Evolutionary conservation across 2,329 filamentous ascomycete species (phyloP).

Genomic region (Pyricularia grisea): DNA sequence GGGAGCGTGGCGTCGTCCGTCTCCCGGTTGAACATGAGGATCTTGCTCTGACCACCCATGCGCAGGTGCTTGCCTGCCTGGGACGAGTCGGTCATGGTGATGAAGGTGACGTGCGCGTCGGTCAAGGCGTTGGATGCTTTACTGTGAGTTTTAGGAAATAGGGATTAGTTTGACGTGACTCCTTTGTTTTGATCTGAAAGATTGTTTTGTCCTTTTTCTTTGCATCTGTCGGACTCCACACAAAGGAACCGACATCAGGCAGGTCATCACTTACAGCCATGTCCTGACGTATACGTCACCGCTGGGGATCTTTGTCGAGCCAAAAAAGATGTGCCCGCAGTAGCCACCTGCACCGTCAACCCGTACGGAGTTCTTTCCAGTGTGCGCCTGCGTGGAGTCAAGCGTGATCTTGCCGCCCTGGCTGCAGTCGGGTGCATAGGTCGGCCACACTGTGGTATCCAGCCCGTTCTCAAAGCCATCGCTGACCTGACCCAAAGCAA

Average conservation of each 20-base stretch:
- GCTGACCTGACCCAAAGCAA: constrained; percentile 40
- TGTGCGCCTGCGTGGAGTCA: constrained; percentile 46
- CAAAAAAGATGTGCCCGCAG: constrained; percentile 52
- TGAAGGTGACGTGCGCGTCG: constrained; percentile 50
- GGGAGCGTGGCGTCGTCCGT: constrained; percentile 53
- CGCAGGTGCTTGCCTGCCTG: constrained; percentile 51
- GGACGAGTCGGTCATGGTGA: constrained; percentile 51
- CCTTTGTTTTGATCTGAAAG: not conserved
- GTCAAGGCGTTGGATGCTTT: constrained; percentile 49
- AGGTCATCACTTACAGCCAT: constrained; percentile 37
- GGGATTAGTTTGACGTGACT: not conserved
- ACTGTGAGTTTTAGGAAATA: constrained; percentile 22
- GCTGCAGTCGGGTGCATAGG: constrained; percentile 49
- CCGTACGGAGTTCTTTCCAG: constrained; percentile 43
- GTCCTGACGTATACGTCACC: constrained; percentile 48
- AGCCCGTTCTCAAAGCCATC: constrained; percentile 49
- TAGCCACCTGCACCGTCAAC: constrained; percentile 44
- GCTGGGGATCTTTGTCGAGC: constrained; percentile 42
- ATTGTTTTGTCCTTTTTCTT: not conserved
- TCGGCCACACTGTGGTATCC: constrained; percentile 48
- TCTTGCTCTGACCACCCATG: constrained; percentile 50
- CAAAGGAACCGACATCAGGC: not conserved
- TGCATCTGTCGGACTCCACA: no score
- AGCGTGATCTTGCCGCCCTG: constrained; percentile 48
- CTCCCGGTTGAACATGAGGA: constrained; percentile 57